Evolutionary conservation across 306 rosid species (phyloP).

Genomic region (Trichosanthes cucumerina): DNA sequence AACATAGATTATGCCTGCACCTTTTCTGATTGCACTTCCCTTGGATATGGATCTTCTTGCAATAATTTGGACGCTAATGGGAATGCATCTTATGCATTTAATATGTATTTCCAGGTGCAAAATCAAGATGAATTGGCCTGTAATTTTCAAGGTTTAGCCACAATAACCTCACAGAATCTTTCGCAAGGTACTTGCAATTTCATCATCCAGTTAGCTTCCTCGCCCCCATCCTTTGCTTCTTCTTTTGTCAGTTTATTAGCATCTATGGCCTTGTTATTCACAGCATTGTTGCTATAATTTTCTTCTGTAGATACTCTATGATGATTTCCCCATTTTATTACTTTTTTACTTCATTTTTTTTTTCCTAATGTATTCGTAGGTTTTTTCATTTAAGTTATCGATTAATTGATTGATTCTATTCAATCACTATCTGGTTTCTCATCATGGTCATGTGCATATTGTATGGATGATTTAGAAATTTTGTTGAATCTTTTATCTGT

Average conservation of each 20-base stretch:
- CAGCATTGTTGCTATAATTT: conserved; percentile 29
- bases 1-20: conserved; percentile 77
- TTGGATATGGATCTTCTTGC: conserved; percentile 91
- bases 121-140: conserved; percentile 67
- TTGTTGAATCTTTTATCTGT: background rate
- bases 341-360: background rate
- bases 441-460: background rate
- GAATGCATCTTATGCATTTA: conserved; percentile 86
- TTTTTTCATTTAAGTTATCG: background rate
- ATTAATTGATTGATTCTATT: conserved; percentile 2
- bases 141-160: conserved; percentile 75
- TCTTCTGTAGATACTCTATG: background rate
- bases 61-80: conserved; percentile 72
- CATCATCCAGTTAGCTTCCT: conserved; percentile 49
- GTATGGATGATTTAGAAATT: background rate
- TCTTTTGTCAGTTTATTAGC: conserved; percentile 22
- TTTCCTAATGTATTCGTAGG: background rate
- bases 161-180: conserved; percentile 37
- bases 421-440: background rate
- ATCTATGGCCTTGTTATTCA: conserved; percentile 12
- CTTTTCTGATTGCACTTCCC: conserved; percentile 67
- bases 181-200: conserved; percentile 78
- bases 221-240: conserved; percentile 33
- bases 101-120: conserved; percentile 77
- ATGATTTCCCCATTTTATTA: background rate